Base-by-base conservation (phyloP, 2,329 filamentous ascomycete species). In the Stagonosporopsis tanaceti region DNA sequence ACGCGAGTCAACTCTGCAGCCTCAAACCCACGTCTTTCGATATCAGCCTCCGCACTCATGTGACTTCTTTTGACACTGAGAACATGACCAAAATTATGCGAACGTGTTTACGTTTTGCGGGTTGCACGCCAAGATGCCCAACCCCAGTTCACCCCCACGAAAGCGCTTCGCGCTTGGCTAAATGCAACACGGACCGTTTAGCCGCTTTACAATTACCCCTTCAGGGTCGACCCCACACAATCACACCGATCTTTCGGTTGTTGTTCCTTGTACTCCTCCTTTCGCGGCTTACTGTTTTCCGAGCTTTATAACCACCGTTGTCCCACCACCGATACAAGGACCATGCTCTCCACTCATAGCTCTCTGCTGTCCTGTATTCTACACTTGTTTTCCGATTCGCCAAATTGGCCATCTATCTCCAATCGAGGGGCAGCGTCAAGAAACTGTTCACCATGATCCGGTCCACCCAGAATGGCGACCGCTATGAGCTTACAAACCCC, bases 401-500 rank as follows among this genome's bases (percentile, higher is more conserved):
- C 14, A 7, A 5, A 5, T 34, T 6, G 3, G 15, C n/a, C 32
- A n/a, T n/a, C 14, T 34, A 14, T 6, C n/a, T n/a, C 8, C 8
- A 20, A 20, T 20, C 14, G n/a, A n/a, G 15, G 7, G 14, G 5
- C 32, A n/a, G 14, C 14, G n/a, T 34, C 14, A n/a, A 34, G 32
- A 14, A 7, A 20, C 1, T 42, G 24, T 15, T 22, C 40, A 64
- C 60, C 15, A 65, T 79, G 57, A 64, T 80, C 37, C 75, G 72
- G 56, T 66, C 77, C 17, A 80, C 81, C 6, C 69, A 80, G 25
- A 72, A 82, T 70, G 84, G 83, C 50, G 76, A 80, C 45, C 83
- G 83, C 61, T 86, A 84, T 71, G 83, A 85, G 69, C 79, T 86
- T 61, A 78, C 75, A 47, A 83, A 79, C 68, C 81, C 84, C n/a